These are phyloP conservation scores for Coemansia sp. DNA, from an alignment of 192 early-diverging fungal genomes.

Conservation along the genomic window DNA sequence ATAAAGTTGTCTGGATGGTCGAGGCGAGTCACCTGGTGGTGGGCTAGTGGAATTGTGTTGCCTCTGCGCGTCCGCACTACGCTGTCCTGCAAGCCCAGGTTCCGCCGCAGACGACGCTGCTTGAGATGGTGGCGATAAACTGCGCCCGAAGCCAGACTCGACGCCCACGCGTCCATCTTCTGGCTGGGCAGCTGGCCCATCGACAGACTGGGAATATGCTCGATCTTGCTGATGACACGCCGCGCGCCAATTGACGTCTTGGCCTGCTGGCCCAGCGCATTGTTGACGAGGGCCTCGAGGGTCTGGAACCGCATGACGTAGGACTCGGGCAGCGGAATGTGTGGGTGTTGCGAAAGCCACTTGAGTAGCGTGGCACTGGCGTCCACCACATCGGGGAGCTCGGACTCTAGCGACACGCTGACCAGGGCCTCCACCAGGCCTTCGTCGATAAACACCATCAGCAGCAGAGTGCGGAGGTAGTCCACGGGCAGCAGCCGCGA, in stretches of 20 bases:
- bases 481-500: conserved; percentile 36
- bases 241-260: conserved; percentile 10
- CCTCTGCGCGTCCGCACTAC: conserved; percentile 8
- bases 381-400: conserved; percentile 33
- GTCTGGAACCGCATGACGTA: conserved; percentile 35
- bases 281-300: conserved; percentile 26
- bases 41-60: too few relatives aligned
- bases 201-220: conserved; percentile 41
- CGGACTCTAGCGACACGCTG: conserved; percentile 16
- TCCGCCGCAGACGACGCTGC: conserved; percentile 12
- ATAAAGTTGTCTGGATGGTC: too few relatives aligned
- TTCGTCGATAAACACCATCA: conserved; percentile 48
- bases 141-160: conserved; percentile 33
- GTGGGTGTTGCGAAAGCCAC: conserved; percentile 48
- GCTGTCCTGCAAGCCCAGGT: conserved; percentile 1
- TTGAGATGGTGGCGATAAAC: conserved; percentile 30
- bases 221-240: conserved; percentile 35
- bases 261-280: conserved; percentile 12
- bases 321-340: conserved; percentile 36
- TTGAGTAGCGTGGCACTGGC: conserved; percentile 44
- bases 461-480: conserved; percentile 44
- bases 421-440: conserved; percentile 48
- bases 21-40: too few relatives aligned
- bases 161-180: conserved; percentile 37
- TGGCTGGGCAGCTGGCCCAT: conserved; percentile 47